Evolutionary conservation across 305 asterid genomes (phyloP), one percentile per base, ranked within the genome.

Genomic region (Rubia tinctorum): DNA sequence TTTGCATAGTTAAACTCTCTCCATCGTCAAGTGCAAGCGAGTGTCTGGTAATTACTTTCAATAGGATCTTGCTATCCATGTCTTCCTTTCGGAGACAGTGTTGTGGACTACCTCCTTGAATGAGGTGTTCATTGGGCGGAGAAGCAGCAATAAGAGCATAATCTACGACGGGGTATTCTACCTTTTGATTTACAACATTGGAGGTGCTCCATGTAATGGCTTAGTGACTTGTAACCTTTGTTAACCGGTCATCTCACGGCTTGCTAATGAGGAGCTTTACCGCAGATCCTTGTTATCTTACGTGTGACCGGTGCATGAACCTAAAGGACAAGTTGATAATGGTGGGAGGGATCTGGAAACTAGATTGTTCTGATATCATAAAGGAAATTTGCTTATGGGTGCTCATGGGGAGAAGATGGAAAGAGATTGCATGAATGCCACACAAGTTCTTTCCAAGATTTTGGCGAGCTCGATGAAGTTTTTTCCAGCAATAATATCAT

Each of bases 311-410:
- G 1, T 70, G 91, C 78, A 89, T 93, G 98, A 93, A 87, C 79
- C 70, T 93, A 15, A 91, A 85, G 58, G 96, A 85, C 27, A 91
- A 83, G 82, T 85, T 93, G 55, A 71, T 93, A 49, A 84, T 93
- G 94, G 97, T 93, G 34, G 98, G 98, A 22, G 98, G 98, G 3
- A 88, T 91, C 0, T 94, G 96, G 49, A 93, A 87, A 63, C 86
- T 64, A 6, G 97, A 91, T 18, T 82, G 92, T 12, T 87, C 87
- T 0, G 97, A 86, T 73, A 84, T 91, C 44, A 90, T 93, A 3
- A 91, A 88, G 76, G 98, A 97, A 56, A 93, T 91, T 11, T 94
- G 96, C 22, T 84, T 93, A 49, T 93, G 96, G 98, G 64, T 67
- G 69, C 79, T 91, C 45, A 77, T 81, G 55, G 96, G 96, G 66